Evolutionary conservation across 768 basidiomycete genomes (phyloP).

Genomic region (Neoboletus subvelutipes): DNA sequence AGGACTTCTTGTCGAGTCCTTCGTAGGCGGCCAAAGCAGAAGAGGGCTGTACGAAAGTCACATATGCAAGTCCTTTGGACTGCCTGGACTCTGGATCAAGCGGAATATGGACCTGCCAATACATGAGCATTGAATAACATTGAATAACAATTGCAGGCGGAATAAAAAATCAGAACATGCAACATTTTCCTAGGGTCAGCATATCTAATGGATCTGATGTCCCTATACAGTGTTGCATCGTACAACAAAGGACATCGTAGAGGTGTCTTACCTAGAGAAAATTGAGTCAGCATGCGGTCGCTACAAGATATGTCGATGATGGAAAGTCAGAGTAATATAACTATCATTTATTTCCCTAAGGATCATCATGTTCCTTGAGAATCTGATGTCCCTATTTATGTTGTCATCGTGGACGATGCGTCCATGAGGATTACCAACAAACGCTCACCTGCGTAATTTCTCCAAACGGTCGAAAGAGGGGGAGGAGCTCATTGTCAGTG

Average conservation of each 20-base stretch:
- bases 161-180: conserved; percentile 39
- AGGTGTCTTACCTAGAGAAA: conserved; percentile 15
- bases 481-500: conserved; percentile 64
- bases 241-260: background rate
- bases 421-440: background rate
- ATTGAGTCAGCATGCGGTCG: conserved; percentile 1
- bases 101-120: conserved; percentile 55
- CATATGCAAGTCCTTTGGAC: conserved; percentile 63
- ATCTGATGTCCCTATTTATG: conserved; percentile 50
- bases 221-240: conserved; percentile 37
- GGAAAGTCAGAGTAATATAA: conserved; percentile 34
- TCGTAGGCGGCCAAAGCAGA: conserved; percentile 71
- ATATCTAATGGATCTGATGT: conserved; percentile 54
- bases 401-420: conserved; percentile 38
- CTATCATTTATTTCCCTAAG: conserved; percentile 58
- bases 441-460: conserved; percentile 70
- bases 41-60: conserved; percentile 46
- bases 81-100: conserved; percentile 45
- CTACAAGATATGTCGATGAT: background rate
- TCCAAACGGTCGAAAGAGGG: conserved; percentile 69
- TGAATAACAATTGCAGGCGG: background rate
- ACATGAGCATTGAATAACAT: conserved; percentile 1
- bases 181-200: conserved; percentile 49
- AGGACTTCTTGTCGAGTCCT: conserved; percentile 75
- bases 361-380: conserved; percentile 35